Percentiles rank a stretch among this genome's conserved stretches.
phyloP scores from a whole-genome alignment of 192 early-diverging fungal species.

The Backusella macrospora region DNA sequence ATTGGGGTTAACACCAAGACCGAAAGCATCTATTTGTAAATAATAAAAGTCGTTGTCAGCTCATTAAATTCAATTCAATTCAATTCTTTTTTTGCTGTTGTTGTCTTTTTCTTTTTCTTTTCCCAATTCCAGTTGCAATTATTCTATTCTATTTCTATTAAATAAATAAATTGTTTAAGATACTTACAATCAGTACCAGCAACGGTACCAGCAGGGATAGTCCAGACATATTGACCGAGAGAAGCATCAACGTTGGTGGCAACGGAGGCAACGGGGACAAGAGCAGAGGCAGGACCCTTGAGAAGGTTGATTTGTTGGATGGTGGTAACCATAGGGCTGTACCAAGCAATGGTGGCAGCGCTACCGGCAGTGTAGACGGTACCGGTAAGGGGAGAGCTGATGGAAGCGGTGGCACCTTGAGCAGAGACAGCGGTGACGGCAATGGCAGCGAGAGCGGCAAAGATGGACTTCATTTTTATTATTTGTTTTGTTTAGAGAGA shows the following conservation, averaged over 20 bases:
- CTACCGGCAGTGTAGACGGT: conserved; percentile 29
- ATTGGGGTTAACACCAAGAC: conserved; percentile 28
- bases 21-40: conserved; percentile 29
- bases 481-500: conserved; percentile 14
- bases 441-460: background rate
- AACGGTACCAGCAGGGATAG: conserved; percentile 24
- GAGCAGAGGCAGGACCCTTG: conserved; percentile 30
- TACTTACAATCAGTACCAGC: conserved; percentile 40
- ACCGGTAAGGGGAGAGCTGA: conserved; percentile 26
- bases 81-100: background rate
- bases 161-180: conserved; percentile 14
- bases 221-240: conserved; percentile 24
- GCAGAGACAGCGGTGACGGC: conserved; percentile 33
- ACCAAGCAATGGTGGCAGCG: conserved; percentile 24
- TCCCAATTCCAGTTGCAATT: conserved; percentile 5
- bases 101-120: background rate
- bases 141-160: background rate
- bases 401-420: conserved; percentile 15
- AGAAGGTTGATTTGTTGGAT: conserved; percentile 29
- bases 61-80: background rate
- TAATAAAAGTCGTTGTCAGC: background rate
- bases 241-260: conserved; percentile 34
- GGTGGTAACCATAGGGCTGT: conserved; percentile 17
- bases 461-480: conserved; percentile 16
- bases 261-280: conserved; percentile 31